phyloP scores from a whole-genome alignment of 805 yeast genomes.

The Schwanniomyces sp. region DNA sequence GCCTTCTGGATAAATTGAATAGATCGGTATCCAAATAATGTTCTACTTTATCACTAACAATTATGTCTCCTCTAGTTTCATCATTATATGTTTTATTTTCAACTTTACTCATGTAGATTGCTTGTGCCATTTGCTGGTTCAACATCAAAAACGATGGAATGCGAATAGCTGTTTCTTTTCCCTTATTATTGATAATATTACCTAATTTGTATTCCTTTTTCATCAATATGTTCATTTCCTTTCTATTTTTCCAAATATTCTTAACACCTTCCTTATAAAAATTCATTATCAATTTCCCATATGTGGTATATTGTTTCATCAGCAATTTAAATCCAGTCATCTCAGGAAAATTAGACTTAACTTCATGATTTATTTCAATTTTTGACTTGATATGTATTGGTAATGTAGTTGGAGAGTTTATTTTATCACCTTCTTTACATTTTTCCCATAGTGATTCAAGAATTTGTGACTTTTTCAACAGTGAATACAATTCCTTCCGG shows the following conservation, averaged over 20 bases:
- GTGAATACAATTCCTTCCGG: constrained; percentile 5
- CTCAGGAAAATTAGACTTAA: constrained; percentile 17
- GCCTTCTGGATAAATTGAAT: constrained; percentile 45
- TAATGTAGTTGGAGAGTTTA: constrained; percentile 31
- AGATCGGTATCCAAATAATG: constrained; percentile 13
- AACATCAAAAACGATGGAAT: constrained; percentile 36
- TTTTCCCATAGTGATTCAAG: constrained; percentile 15
- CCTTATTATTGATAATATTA: constrained; percentile 18
- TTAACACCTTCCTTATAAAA: constrained; percentile 61
- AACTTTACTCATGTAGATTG: constrained; percentile 33
- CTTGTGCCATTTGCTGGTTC: constrained; percentile 33
- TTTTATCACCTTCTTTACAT: constrained; percentile 3
- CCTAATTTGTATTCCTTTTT: constrained; percentile 17
- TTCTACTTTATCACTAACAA: constrained; percentile 10
- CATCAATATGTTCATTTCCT: constrained; percentile 13
- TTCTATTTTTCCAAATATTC: constrained; percentile 51
- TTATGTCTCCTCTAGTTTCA: constrained; percentile 17
- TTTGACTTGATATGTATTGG: constrained; percentile 29
- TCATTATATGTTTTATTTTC: constrained; percentile 28
- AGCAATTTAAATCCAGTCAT: constrained; percentile 15
- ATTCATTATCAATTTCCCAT: constrained; percentile 44
- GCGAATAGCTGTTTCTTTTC: constrained; percentile 23
- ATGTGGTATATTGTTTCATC: constrained; percentile 40
- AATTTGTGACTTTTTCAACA: constrained; percentile 12
- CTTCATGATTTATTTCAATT: constrained; percentile 22